Evolutionary conservation across 2,329 filamentous ascomycete genomes (phyloP), one percentile per base, ranked within the genome.

Genomic region (Sporothrix dimorphospora): DNA sequence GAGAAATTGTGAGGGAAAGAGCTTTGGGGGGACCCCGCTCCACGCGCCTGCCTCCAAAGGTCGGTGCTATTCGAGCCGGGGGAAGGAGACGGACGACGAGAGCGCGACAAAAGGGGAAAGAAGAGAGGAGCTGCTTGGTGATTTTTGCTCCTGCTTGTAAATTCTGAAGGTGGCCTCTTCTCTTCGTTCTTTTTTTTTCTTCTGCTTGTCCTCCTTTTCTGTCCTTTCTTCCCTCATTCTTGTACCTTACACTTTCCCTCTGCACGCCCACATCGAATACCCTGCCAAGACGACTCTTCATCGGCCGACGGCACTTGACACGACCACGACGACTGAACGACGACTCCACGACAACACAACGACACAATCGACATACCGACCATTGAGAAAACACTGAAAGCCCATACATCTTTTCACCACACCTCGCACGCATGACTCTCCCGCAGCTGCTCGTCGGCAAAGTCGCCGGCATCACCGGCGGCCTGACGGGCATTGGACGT

Each of bases 381-480:
- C 49, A 6, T 24, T 24, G 4, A 21, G 5, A 42, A 11, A 12
- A 42, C 21, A 45, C 21, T 5, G 19, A 8, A n/a, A n/a, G 11
- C 57, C 11, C 8, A 12, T 6, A n/a, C 1, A 9, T 21, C n/a
- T 16, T 7, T 27, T 4, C 63, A n/a, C 40, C 14, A 14, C 12
- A 34, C n/a, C 30, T 12, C 61, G 14, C 12, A 30, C 34, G 42
- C 40, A 74, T 74, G 73, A 12, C 73, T 1, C 21, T 70, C 21
- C 68, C 71, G 24, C 71, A 73, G 57, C 73, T 74, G n/a, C 73
- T 74, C 51, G 71, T 71, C n/a, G 73, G 73, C 71, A 74, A 74
- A 53, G 71, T 74, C 19, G 73, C 73, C 42, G 73, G 65, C 66
- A 61, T 74, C 69, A 74, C 73, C 12, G 73, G 73, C 66, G 73